phyloP scores from a whole-genome alignment of 495 filamentous ascomycete species.

The Xylaria venustula region DNA sequence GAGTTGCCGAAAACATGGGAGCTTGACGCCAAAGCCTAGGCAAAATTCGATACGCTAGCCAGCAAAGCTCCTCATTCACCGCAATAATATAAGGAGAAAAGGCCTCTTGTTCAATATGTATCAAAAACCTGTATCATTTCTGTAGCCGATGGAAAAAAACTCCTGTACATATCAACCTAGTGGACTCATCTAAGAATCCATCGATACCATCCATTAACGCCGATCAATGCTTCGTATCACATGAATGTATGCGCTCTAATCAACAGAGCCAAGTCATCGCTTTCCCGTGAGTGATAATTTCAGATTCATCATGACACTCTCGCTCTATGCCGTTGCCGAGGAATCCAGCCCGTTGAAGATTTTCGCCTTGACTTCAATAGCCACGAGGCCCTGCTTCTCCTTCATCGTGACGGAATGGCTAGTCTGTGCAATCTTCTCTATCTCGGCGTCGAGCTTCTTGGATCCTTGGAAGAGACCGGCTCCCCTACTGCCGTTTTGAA shows the following conservation, averaged over 20 bases:
- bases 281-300: neutral
- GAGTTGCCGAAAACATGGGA: constrained; percentile 12
- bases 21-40: neutral
- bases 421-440: constrained; percentile 79
- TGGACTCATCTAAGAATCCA: neutral
- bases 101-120: neutral
- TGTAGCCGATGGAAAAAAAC: constrained; percentile 10
- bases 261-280: neutral
- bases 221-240: constrained; percentile 13
- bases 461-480: constrained; percentile 6
- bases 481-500: constrained; percentile 36
- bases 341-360: constrained; percentile 71
- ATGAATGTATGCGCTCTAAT: constrained; percentile 1
- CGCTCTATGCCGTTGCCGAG: neutral
- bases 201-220: constrained; percentile 8
- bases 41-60: neutral
- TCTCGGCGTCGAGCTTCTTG: constrained; percentile 51
- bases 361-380: constrained; percentile 77
- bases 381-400: constrained; percentile 81
- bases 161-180: constrained; percentile 10
- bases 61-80: neutral
- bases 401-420: constrained; percentile 81
- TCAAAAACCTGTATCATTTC: constrained; percentile 8
- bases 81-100: neutral
- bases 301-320: neutral